Conservation (phyloP, 495 filamentous ascomycete genomes). For the Penicillium simplicissimum region DNA sequence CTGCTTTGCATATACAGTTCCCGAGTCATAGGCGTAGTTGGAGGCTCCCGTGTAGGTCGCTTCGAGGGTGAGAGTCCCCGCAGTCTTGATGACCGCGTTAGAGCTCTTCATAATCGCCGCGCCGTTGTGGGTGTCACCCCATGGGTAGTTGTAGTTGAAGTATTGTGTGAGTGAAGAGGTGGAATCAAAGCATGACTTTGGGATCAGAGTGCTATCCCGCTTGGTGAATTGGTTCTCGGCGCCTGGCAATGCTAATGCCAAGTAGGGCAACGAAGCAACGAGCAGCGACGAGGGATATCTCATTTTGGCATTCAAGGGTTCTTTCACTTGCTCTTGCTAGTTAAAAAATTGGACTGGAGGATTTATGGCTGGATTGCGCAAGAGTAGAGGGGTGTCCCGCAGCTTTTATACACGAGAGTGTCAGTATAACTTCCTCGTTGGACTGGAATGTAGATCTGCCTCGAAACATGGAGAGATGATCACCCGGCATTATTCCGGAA, state of each 20-base stretch:
- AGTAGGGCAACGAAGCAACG: conserved; percentile 22
- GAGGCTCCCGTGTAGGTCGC: conserved; percentile 48
- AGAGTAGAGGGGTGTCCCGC: neutral
- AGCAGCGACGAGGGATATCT: conserved; percentile 33
- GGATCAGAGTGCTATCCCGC: conserved; percentile 46
- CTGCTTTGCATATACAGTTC: conserved; percentile 31
- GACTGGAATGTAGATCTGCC: no score
- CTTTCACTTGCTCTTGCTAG: neutral
- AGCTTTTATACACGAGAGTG: neutral
- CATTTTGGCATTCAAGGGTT: neutral
- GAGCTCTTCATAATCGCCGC: conserved; percentile 57
- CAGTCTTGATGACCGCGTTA: conserved; percentile 55
- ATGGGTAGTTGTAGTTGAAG: conserved; percentile 55
- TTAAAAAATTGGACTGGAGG: no score
- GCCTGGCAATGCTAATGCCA: conserved; percentile 8
- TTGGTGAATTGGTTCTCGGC: conserved; percentile 4
- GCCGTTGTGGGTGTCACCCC: conserved; percentile 54
- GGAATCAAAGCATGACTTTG: conserved; percentile 53
- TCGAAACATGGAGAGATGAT: no score
- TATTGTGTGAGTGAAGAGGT: conserved; percentile 50
- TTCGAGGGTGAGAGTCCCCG: conserved; percentile 26
- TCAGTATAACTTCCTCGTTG: no score
- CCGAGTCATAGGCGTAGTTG: conserved; percentile 44
- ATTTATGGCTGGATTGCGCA: no score
- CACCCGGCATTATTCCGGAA: no score